Base-by-base conservation (phyloP, 345 rosid species). In the Pistacia atlantica region DNA sequence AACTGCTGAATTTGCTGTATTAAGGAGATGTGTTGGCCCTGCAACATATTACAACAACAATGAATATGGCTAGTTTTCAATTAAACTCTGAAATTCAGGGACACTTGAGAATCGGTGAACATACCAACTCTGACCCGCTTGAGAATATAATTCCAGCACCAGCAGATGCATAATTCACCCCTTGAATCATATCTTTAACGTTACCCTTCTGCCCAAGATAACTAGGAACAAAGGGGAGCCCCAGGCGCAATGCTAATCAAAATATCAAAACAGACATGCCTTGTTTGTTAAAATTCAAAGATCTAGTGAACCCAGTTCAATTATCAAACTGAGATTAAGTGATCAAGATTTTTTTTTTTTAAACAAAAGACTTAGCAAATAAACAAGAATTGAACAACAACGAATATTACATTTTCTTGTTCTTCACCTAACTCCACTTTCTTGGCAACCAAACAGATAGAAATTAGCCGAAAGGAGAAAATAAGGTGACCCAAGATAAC, bases 1-100 rank as follows among this genome's bases (percentile, higher is more conserved):
- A 93, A 90, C 85, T 95, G 97, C 84, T 93, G 96, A 75, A 93
- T 81, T 83, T 95, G 96, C 83, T 91, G 91, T 0, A 97, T 82
- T 54, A 93, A 90, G 11, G 99, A 90, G 80, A 93, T 87, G n/a
- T 86, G 75, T 74, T 93, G 98, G 58, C 98, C 98, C 98, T 95
- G 84, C 59, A 83, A 28, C 56, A 1, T 52, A 62, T 65, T 14
- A 42, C 55, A 54, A 46, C 13, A 25, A 48, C 8, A 2, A 11
- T 16, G 42, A 46, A 52, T 46, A 7, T 45, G 8, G 31, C 22
- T 25, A 58, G 61, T 51, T 11, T 35, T 55, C 5, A 4, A 18
- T 31, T 62, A 7, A 71, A 57, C 1, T 13, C 64, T 12, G 8
- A 62, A 4, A 5, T 31, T 25, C 20, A 31, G 38, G 38, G 38